Evolutionary conservation across 495 filamentous ascomycete species (phyloP), one percentile per base, ranked within the genome.

Genomic region (Penicillium ochrochloron): DNA sequence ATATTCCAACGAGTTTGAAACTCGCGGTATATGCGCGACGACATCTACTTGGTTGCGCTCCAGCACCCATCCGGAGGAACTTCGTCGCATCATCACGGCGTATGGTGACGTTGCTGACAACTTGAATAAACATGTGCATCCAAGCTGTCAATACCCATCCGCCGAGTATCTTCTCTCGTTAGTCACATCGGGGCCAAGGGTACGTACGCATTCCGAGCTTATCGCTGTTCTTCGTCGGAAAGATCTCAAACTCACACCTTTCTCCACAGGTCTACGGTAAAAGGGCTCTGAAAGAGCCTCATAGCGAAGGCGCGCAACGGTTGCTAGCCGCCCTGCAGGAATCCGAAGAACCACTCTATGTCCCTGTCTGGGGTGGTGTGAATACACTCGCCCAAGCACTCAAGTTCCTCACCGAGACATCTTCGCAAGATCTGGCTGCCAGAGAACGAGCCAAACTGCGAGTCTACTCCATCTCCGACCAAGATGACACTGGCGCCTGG

Each of bases 301-400:
- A 41, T 17, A 41, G 37, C 12, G 14, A 15, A 41, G 37, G 37
- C 37, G 37, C 37, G 5, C 37, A 41, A 41, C 37, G 37, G 3
- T 14, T 41, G 14, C 37, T 41, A 41, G 37, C 37, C 37, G 37
- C 37, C 37, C 37, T 41, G 3, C 37, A 41, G 5, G 37, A 41
- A 41, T 41, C 37, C 37, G 37, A 41, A 17, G 57, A 59, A 21
- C 39, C 39, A 59, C 57, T 59, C 39, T 59, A 59, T 21, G 21
- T 59, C 19, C 57, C 39, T 19, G 57, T 69, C 64, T 83, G 82
- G 82, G 80, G 77, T n/a, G 80, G 82, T 37, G 73, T 74, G 33
- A 82, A 82, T 55, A 69, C 71, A 19, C 76, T 84, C 12, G 80
- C 80, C 3, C 71, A 77, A 52, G 80, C 71, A 1, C 69, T 84